Percentiles rank a stretch among this genome's conserved stretches.
These are phyloP conservation scores for Corymbia citriodora DNA, from an alignment of 441 rosid genomes.

Conservation along the genomic window DNA sequence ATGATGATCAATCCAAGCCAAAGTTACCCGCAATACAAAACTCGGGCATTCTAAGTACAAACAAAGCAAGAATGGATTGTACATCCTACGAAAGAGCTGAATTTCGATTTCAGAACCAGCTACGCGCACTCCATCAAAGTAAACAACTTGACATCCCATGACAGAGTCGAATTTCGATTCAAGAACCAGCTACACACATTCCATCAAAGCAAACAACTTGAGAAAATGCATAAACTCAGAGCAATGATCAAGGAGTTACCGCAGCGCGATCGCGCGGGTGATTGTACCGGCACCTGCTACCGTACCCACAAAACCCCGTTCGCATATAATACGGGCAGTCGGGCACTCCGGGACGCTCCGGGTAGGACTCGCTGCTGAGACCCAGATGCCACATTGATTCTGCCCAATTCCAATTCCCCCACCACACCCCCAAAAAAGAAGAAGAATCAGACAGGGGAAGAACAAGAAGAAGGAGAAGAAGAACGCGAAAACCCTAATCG, in stretches of 20 bases:
- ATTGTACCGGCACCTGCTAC: constrained; percentile 80
- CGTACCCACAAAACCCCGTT: constrained; percentile 81
- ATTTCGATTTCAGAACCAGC: neutral
- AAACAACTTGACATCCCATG: neutral
- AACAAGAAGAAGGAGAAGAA: neutral
- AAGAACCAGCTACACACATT: neutral
- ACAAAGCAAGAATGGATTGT: neutral
- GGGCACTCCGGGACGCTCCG: constrained; percentile 71
- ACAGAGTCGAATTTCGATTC: neutral
- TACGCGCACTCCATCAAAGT: neutral
- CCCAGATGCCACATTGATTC: constrained; percentile 87
- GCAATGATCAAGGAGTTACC: constrained; percentile 29
- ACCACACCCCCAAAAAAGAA: neutral
- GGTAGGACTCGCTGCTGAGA: constrained; percentile 49
- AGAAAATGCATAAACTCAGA: neutral
- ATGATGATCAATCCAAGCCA: neutral
- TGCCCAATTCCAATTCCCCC: constrained; percentile 16
- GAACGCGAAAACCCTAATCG: constrained; percentile 20
- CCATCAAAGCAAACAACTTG: neutral
- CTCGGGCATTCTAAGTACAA: neutral
- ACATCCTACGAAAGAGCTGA: neutral
- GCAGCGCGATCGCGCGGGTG: constrained; percentile 88
- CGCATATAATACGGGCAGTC: constrained; percentile 94
- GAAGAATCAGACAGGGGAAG: neutral
- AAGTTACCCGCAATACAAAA: neutral